Base-by-base conservation (phyloP, 805 yeast species). In the Candida sphagnicola region DNA sequence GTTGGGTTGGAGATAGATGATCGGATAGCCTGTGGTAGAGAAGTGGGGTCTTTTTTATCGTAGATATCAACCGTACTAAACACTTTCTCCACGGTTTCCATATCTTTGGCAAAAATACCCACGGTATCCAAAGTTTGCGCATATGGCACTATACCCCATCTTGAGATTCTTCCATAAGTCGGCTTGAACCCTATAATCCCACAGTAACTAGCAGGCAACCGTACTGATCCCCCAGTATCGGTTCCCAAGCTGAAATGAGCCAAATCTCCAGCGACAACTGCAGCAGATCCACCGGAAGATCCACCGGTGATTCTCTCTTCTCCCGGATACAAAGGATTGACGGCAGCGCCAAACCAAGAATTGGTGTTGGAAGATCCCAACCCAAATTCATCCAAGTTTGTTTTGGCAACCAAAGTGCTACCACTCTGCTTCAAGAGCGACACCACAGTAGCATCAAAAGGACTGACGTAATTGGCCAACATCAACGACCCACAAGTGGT, bases 41-140 rank as follows among this genome's bases (percentile, higher is more conserved):
- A 75, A 0, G 98, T 89, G 4, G 96, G 95, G 59, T 93, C 99
- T 35, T 78, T 77, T 0, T 57, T 51, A 57, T 93, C 99, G 49
- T 67, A 61, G 18, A 59, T 51, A 55, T 89, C 81, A 35, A 93
- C 52, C 0, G 74, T 65, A 1, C 56, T 42, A 54, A 74, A 90
- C 0, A 82, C 86, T 12, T 57, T 53, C 18, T 59, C 53, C 2
- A 85, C 47, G 0, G 62, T 50, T 0, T 56, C 59, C 4, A 85
- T 45, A 21, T 75, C 65, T 12, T 69, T 71, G 0, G 90, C 66
- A 23, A 90, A 39, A 1, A 95, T 73, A 0, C 99, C 99, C 2
- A 93, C 96, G 0, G 98, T 90, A 56, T 93, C 99, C 38, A 93
- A 68, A 28, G 91, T 81, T 60, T 95, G 98, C 1, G 97, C 96